Evolutionary conservation across 441 rosid genomes (phyloP).

Genomic region (Populus tomentosa): DNA sequence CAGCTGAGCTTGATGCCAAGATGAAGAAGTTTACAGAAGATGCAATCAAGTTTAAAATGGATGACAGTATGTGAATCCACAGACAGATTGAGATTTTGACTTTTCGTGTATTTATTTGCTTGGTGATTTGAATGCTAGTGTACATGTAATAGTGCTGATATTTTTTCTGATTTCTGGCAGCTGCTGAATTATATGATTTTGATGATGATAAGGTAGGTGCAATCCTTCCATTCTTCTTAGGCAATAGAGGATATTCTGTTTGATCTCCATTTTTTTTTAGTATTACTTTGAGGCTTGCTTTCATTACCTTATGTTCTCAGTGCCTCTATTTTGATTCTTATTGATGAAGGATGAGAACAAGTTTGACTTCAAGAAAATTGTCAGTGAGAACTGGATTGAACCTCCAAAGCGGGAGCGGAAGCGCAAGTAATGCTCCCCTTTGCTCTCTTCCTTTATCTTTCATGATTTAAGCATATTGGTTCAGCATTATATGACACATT

Average conservation of each 20-base stretch:
- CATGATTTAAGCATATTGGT: constrained; percentile 10
- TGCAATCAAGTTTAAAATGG: constrained; percentile 98
- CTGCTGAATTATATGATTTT: constrained; percentile 86
- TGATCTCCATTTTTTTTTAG: constrained; percentile 10
- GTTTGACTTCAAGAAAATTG: constrained; percentile 94
- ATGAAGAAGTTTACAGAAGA: constrained; percentile 99
- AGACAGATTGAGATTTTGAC: neutral
- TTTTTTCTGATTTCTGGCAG: constrained; percentile 34
- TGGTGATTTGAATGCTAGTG: neutral
- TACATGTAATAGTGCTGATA: constrained; percentile 3
- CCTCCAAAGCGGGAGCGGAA: constrained; percentile 99
- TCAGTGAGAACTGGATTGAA: constrained; percentile 96
- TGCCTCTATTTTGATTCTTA: constrained; percentile 18
- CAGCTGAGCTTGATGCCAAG: constrained; percentile 97
- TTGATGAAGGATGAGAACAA: constrained; percentile 82
- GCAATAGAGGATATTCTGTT: constrained; percentile 19
- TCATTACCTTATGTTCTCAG: neutral
- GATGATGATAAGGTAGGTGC: constrained; percentile 68
- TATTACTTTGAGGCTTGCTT: constrained; percentile 9
- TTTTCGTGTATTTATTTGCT: constrained; percentile 1
- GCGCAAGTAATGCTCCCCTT: constrained; percentile 69
- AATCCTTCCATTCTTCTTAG: constrained; percentile 3
- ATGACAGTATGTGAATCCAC: constrained; percentile 66
- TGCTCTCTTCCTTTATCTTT: neutral
- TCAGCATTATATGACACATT: neutral